phyloP scores from a whole-genome alignment of 176 grass and related monocot species.

The Guadua angustifolia region DNA sequence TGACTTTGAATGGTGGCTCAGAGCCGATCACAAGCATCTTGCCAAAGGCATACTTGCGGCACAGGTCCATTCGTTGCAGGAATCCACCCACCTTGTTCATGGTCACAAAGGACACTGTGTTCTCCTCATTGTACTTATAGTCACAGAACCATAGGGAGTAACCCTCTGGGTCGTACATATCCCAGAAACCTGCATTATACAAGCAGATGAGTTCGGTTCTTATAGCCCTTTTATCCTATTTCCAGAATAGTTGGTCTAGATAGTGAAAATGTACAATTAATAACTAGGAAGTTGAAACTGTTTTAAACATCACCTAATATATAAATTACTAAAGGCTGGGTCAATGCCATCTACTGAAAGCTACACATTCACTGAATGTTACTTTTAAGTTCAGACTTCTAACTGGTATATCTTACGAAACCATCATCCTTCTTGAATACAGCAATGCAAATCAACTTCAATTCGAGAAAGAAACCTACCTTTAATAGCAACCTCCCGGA shows the following conservation, averaged over 20 bases:
- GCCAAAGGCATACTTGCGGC: conserved; percentile 78
- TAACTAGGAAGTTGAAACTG: background rate
- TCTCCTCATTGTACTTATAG: conserved; percentile 91
- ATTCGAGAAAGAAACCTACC: conserved; percentile 44
- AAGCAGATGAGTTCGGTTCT: background rate
- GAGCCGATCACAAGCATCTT: conserved; percentile 88
- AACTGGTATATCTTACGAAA: background rate
- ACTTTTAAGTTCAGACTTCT: no score
- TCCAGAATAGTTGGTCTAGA: background rate
- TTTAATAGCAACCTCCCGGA: conserved; percentile 87
- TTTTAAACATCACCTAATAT: background rate
- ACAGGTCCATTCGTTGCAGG: conserved; percentile 83
- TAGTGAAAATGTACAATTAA: background rate
- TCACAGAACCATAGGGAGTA: conserved; percentile 91
- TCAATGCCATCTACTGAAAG: background rate
- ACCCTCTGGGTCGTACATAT: conserved; percentile 81
- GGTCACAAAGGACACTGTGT: conserved; percentile 73
- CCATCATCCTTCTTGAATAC: background rate
- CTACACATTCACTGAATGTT: no score
- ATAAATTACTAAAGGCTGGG: background rate
- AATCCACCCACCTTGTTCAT: conserved; percentile 84
- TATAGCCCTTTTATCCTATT: background rate
- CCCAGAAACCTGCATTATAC: conserved; percentile 72
- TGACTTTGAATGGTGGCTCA: conserved; percentile 74
- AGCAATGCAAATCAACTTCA: background rate